A percentile compares a stretch with the other conserved stretches of the same genome.
phyloP scores from a whole-genome alignment of 108 stramenopile species.

The Cyclotella kingstonii region DNA sequence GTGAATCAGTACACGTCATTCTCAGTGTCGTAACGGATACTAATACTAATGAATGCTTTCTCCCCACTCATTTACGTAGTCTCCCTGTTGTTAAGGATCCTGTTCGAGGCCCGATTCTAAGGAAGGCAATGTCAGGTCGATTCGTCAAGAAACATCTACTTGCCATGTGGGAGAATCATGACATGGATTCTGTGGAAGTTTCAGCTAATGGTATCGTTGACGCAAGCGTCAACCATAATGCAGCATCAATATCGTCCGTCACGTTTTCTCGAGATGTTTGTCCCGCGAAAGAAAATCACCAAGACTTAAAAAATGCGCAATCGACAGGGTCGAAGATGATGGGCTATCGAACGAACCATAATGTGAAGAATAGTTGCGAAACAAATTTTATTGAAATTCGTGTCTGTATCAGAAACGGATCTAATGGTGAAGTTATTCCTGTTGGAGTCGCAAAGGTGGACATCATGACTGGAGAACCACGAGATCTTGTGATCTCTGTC shows the following conservation, averaged over 20 bases:
- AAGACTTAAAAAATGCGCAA: too few relatives aligned
- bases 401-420: neutral
- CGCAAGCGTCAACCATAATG: too few relatives aligned
- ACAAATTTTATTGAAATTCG: neutral
- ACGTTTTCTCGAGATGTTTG: too few relatives aligned
- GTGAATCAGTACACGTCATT: neutral
- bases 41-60: neutral
- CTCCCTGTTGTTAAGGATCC: neutral
- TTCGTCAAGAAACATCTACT: neutral
- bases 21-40: neutral
- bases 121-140: neutral
- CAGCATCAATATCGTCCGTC: too few relatives aligned
- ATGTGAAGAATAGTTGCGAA: neutral
- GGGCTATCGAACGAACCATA: too few relatives aligned
- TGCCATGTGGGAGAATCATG: neutral
- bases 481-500: neutral
- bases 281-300: too few relatives aligned
- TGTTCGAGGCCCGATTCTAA: neutral
- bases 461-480: neutral
- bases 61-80: neutral
- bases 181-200: too few relatives aligned
- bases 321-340: too few relatives aligned
- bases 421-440: neutral
- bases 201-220: neutral
- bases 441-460: neutral